A percentile compares a stretch with the other conserved stretches of the same genome.
Conservation (phyloP, 2,329 filamentous ascomycete genomes). For the Ceratocystis papillata region DNA sequence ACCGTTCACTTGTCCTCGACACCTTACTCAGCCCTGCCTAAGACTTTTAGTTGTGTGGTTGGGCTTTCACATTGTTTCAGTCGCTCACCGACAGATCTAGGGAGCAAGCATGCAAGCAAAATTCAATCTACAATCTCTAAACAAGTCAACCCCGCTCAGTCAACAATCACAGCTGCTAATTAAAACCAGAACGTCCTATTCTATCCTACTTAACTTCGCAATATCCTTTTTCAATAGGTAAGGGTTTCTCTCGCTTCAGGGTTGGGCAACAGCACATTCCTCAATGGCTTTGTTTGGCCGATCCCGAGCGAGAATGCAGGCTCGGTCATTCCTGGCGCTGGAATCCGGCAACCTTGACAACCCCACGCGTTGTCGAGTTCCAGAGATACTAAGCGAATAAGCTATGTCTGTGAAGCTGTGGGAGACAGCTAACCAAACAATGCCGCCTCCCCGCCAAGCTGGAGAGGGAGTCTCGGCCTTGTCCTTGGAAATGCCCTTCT, state of each 20-base stretch:
- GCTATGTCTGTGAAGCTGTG: neutral
- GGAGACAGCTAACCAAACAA: neutral
- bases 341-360: constrained; percentile 12
- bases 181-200: neutral
- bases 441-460: neutral
- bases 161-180: neutral
- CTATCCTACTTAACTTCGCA: no score
- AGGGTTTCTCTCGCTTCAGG: neutral
- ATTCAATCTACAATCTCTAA: neutral
- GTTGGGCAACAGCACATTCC: neutral
- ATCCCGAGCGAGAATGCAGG: neutral
- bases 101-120: neutral
- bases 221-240: neutral
- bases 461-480: neutral
- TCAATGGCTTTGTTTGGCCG: neutral
- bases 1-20: neutral
- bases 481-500: neutral
- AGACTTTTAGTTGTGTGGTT: neutral
- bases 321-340: constrained; percentile 7
- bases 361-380: constrained; percentile 14
- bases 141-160: neutral
- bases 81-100: neutral
- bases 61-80: neutral
- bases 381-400: neutral
- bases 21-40: neutral